Base-by-base conservation (phyloP, 2,329 filamentous ascomycete species). In the Penicillium sp. region DNA sequence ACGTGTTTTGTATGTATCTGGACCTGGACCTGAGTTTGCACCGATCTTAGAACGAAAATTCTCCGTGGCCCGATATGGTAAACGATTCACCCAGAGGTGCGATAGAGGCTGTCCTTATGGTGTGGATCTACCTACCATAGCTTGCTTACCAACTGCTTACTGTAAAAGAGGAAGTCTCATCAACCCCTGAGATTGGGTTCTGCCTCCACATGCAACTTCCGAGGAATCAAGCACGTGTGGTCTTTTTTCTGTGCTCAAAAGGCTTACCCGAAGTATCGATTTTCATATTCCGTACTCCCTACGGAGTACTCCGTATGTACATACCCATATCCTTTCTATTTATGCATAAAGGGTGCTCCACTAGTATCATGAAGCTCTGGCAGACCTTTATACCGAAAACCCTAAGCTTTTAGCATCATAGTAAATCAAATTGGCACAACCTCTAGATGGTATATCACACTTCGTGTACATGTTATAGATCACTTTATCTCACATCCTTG, bases 11-110 rank as follows among this genome's bases (percentile, higher is more conserved):
- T 4, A 31, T 33, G 36, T 17, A 48, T 33, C 35, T 28, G 50
- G 36, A 53, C 49, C 19, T 42, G 14, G 35, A 37, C 10, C 19
- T 26, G 5, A 19, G 26, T 17, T 22, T 11, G 12, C 30, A n/a
- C 38, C 44, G 38, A 52, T 52, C 41, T 45, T 52, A 26, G 12
- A 35, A 36, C 33, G 26, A 50, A 36, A 55, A 41, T 48, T 53
- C 43, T 53, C 50, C 43, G 41, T 38, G 16, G 4, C 22, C 33
- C 47, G 40, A 51, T 44, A 35, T 25, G 6, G 35, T 40, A 9
- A 22, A 31, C n/a, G 25, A 54, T 37, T 54, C 8, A 30, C 38
- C n/a, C 10, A 8, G 30, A 30, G 28, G 17, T 37, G 17, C 38
- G 25, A 54, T 54, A 45, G 45, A 26, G 31, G 38, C 38, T 35